Conservation (phyloP, 1,139 yeast genomes). For the Oligophagozyma castellii region DNA sequence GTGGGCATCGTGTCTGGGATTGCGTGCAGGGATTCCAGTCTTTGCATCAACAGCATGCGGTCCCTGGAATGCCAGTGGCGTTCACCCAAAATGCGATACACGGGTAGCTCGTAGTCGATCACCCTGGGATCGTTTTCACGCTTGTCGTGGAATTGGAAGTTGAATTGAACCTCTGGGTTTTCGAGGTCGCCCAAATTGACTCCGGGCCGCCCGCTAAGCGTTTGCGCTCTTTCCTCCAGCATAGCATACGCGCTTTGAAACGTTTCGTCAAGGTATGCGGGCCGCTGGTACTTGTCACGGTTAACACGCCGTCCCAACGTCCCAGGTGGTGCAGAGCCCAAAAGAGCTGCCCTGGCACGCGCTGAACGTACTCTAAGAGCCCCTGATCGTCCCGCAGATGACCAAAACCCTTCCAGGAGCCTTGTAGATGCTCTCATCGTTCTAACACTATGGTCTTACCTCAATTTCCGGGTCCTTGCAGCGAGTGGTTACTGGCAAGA, state of each 20-base stretch:
- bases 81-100: conserved; percentile 55
- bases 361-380: too few species aligned
- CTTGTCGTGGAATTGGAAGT: conserved; percentile 33
- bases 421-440: too few species aligned
- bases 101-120: conserved; percentile 62
- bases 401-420: too few species aligned
- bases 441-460: too few species aligned
- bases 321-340: conserved; percentile 31
- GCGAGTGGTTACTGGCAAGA: too few species aligned
- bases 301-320: conserved; percentile 33
- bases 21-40: conserved; percentile 71
- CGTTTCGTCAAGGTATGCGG: conserved; percentile 55
- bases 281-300: conserved; percentile 45
- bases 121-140: conserved; percentile 28
- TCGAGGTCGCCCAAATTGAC: conserved; percentile 31
- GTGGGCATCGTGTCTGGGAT: conserved; percentile 94
- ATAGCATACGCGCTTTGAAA: conserved; percentile 55
- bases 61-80: conserved; percentile 61
- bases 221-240: conserved; percentile 35
- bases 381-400: too few species aligned
- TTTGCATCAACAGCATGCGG: conserved; percentile 36
- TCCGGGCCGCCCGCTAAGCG: conserved; percentile 13
- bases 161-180: conserved; percentile 78
- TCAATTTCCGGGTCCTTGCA: too few species aligned
- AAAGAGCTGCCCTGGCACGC: background rate